These are phyloP conservation scores for Pestalotiopsis sp. DNA, from an alignment of 2,329 filamentous ascomycete genomes.

Conservation along the genomic window DNA sequence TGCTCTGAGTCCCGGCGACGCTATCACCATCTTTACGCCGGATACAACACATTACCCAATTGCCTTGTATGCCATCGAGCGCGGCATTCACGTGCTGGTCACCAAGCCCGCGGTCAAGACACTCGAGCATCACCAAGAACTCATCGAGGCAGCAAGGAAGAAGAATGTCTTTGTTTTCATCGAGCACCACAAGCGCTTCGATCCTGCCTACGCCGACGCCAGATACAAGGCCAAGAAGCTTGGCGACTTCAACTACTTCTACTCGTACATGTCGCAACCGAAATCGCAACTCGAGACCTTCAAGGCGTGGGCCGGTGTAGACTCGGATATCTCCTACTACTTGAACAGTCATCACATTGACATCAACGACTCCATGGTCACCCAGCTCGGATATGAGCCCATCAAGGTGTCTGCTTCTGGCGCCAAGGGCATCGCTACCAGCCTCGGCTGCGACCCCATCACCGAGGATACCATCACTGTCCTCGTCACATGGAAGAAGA, in stretches of 20 bases:
- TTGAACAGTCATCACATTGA: slow-evolving; percentile 95
- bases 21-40: slow-evolving; percentile 94
- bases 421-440: slow-evolving; percentile 75
- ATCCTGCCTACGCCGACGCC: slow-evolving; percentile 90
- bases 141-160: slow-evolving; percentile 71
- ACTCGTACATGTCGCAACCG: slow-evolving; percentile 93
- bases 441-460: slow-evolving; percentile 73
- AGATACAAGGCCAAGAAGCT: slow-evolving; percentile 72
- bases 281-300: slow-evolving; percentile 92
- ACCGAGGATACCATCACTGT: slow-evolving; percentile 95
- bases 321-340: slow-evolving; percentile 95
- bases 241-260: slow-evolving; percentile 98
- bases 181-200: slow-evolving; percentile 96
- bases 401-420: slow-evolving; percentile 77
- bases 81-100: slow-evolving; percentile 85
- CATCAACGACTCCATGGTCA: slow-evolving; percentile 89
- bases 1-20: slow-evolving; percentile 75
- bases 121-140: slow-evolving; percentile 74
- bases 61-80: slow-evolving; percentile 86
- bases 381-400: slow-evolving; percentile 69
- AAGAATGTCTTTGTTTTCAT: slow-evolving; percentile 86
- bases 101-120: slow-evolving; percentile 92
- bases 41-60: slow-evolving; percentile 93
- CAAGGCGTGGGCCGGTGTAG: slow-evolving; percentile 89
- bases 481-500: slow-evolving; percentile 84